These are phyloP conservation scores for Zizania palustris DNA, from an alignment of 202 grass and related monocot genomes.

Conservation along the genomic window DNA sequence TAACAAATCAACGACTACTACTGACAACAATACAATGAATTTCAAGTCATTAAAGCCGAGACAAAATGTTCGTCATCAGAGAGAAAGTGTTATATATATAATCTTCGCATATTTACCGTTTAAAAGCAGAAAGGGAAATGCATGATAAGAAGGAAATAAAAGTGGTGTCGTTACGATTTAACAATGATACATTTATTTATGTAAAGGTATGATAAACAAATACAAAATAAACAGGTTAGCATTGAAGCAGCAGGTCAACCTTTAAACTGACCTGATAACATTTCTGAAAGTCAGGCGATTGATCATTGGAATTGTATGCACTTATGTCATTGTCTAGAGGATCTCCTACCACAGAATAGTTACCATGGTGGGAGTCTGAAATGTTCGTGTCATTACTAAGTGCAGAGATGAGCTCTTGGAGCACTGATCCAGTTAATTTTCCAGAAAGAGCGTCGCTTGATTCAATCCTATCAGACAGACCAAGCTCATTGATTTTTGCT, in stretches of 20 bases:
- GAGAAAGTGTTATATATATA: conserved; percentile 12
- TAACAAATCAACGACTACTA: not conserved
- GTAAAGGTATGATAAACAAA: not conserved
- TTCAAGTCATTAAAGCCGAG: not conserved
- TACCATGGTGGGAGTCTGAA: conserved; percentile 24
- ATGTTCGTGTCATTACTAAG: conserved; percentile 38
- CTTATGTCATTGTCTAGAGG: not conserved
- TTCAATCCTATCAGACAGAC: conserved; percentile 47
- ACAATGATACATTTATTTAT: not conserved
- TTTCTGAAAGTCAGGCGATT: conserved; percentile 34
- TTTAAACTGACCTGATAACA: conserved; percentile 57
- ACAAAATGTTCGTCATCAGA: not conserved
- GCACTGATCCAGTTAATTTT: conserved; percentile 51
- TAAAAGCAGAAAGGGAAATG: not conserved
- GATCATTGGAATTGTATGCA: conserved; percentile 29
- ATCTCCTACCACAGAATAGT: conserved; percentile 24
- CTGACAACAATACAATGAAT: not conserved
- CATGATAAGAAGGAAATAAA: not conserved
- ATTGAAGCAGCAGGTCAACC: not conserved
- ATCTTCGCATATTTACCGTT: not conserved
- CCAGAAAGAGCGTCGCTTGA: conserved; percentile 40
- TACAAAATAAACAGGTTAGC: not conserved
- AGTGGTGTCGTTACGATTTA: not conserved
- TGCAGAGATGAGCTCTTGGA: conserved; percentile 65
- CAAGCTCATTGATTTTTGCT: conserved; percentile 61